Evolutionary conservation across 2,329 filamentous ascomycete species (phyloP).

Genomic region (Xylariaceae sp.): DNA sequence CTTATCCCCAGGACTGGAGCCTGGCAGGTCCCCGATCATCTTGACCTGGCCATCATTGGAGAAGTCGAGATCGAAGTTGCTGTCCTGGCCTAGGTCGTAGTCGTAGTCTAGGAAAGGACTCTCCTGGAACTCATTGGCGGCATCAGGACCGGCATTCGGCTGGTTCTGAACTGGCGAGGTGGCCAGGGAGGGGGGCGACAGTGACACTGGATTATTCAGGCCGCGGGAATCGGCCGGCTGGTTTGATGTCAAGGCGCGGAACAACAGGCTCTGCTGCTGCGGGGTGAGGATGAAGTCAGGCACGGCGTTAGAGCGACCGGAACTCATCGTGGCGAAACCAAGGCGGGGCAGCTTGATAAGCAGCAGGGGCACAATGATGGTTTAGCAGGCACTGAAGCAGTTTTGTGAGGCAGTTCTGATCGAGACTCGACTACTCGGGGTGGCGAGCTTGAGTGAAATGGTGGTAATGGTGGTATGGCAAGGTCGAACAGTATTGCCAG

Average conservation of each 20-base stretch:
- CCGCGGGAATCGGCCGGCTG: slow-evolving; percentile 30
- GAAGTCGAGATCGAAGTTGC: slow-evolving; percentile 67
- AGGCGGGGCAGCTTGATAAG: background rate
- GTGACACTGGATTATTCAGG: slow-evolving; percentile 30
- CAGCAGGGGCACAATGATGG: background rate
- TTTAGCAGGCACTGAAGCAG: background rate
- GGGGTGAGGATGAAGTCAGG: slow-evolving; percentile 62
- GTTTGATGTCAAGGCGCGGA: slow-evolving; percentile 70
- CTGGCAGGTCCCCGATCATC: slow-evolving; percentile 72
- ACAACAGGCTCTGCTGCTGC: slow-evolving; percentile 68
- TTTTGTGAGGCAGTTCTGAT: background rate
- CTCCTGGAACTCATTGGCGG: slow-evolving; percentile 52
- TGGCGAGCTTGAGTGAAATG: background rate
- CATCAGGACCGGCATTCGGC: slow-evolving; percentile 33
- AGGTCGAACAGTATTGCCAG: too few species aligned
- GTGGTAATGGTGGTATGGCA: background rate
- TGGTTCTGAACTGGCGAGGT: slow-evolving; percentile 38
- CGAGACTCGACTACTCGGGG: background rate
- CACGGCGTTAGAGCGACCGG: slow-evolving; percentile 36
- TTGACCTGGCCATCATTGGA: slow-evolving; percentile 46
- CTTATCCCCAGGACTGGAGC: slow-evolving; percentile 24
- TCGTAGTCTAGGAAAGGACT: slow-evolving; percentile 81
- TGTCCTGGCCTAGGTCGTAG: slow-evolving; percentile 66
- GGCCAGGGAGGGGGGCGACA: slow-evolving; percentile 43
- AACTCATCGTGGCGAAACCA: slow-evolving; percentile 38